Base-by-base conservation (phyloP, 1,284 basidiomycete species). In the Tylopilus orsonianus region DNA sequence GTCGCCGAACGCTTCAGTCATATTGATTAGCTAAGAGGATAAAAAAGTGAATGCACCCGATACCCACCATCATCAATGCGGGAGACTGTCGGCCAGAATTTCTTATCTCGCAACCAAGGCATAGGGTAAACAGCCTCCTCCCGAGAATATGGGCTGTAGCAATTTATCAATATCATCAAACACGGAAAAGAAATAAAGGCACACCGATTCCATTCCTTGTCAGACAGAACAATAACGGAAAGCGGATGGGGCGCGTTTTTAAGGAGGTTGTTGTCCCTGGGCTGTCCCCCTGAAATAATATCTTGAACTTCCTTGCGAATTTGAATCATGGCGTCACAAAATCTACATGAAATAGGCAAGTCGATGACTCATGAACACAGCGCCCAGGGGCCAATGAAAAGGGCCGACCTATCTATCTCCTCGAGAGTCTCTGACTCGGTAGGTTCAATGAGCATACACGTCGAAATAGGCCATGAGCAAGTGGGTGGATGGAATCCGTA, bases 291-390 rank as follows among this genome's bases (percentile, higher is more conserved):
- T 13, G 78, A 75, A 39, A 89, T 81, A 59, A 99, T 81, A 53
- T 96, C 92, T 55, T 96, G 87, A 1, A 86, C 92, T 70, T 99
- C 96, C 56, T 84, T 75, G 45, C 94, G 87, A 59, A 99, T 99
- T 56, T 89, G 81, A 56, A 99, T 95, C 87, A 98, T 94, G 6
- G 96, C 95, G 57, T 97, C 91, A 69, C 93, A 93, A 75, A 97
- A 96, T 60, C 90, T 87, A 50, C 32, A 40, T 37, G 16, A 38
- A 37, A 29, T 44, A 40, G 43, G 50, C 18, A 18, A 40, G 26
- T 38, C 8, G 29, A 22, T 44, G 38, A 33, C 16, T 18, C 47
- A n/a, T 29, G 45, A 14, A 37, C 20, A 20, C 18, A 20, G 29
- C 23, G 22, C 18, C 40, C 23, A 36, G 39, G 22, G n/a, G n/a